A percentile compares a stretch with the other conserved stretches of the same genome.
Conservation (phyloP, 768 basidiomycete species). For the Chalciporus sphaerocephalus region DNA sequence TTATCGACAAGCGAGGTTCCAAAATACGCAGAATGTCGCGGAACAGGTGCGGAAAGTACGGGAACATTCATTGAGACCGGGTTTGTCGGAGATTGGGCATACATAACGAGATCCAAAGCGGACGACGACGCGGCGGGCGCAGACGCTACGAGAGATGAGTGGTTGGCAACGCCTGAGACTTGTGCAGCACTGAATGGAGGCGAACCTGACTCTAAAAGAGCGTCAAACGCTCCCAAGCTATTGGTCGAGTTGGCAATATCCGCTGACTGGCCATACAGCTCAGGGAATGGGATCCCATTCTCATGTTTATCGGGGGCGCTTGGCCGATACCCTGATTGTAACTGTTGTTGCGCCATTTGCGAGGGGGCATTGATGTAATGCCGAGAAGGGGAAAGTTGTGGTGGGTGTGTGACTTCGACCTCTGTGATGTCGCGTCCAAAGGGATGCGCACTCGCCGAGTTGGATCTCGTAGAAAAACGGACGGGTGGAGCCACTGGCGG, state of each 20-base stretch:
- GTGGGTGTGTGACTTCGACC: constrained; percentile 23
- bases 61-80: constrained; percentile 22
- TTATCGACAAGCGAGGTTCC: constrained; percentile 27
- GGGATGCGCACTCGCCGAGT: constrained; percentile 13
- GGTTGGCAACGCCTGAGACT: constrained; percentile 4
- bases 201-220: constrained; percentile 30
- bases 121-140: constrained; percentile 16
- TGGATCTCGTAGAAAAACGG: constrained; percentile 11
- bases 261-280: constrained; percentile 22
- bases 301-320: constrained; percentile 26
- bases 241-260: constrained; percentile 23
- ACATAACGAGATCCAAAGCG: constrained; percentile 24
- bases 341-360: constrained; percentile 15
- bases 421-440: constrained; percentile 29
- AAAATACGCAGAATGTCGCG: constrained; percentile 32
- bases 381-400: constrained; percentile 14
- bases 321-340: constrained; percentile 26
- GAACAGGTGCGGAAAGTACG: constrained; percentile 30
- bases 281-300: constrained; percentile 23
- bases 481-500: constrained; percentile 10
- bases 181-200: constrained; percentile 3
- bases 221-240: constrained; percentile 17
- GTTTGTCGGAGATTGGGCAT: constrained; percentile 15
- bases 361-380: constrained; percentile 22
- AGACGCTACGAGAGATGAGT: constrained; percentile 11